Evolutionary conservation across 331 rosid species (phyloP).

Genomic region (Acacia pycnantha): DNA sequence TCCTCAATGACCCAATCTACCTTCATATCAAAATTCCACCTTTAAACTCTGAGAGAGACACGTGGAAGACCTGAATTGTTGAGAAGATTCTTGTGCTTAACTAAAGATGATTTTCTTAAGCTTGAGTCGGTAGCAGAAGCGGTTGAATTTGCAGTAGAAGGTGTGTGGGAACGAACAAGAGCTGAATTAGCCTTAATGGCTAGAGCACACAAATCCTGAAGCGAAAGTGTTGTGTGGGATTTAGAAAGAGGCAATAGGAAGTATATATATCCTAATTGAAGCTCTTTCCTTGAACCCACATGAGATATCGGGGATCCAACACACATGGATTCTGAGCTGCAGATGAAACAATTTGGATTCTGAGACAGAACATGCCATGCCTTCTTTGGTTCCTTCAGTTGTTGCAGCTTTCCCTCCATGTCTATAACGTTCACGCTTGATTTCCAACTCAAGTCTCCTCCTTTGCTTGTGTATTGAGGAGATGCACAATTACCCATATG

Average conservation of each 20-base stretch:
- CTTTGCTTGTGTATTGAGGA: conserved; percentile 25
- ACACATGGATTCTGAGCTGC: conserved; percentile 61
- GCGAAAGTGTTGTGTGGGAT: conserved; percentile 41
- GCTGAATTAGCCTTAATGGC: conserved; percentile 75
- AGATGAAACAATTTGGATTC: conserved; percentile 58
- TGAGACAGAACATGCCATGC: conserved; percentile 51
- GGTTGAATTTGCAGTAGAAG: background rate
- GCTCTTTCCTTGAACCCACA: conserved; percentile 40
- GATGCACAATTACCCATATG: conserved; percentile 71
- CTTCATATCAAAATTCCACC: background rate
- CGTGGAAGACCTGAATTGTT: background rate
- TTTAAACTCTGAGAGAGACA: background rate
- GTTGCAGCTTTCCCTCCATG: conserved; percentile 53
- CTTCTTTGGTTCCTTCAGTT: conserved; percentile 37
- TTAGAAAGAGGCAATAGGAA: conserved; percentile 57
- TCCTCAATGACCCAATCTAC: background rate
- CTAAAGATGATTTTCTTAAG: background rate
- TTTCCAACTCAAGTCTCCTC: conserved; percentile 19
- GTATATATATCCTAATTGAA: conserved; percentile 58
- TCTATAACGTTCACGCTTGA: conserved; percentile 41
- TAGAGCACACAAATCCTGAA: conserved; percentile 51
- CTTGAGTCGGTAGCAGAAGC: background rate
- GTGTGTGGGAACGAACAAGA: conserved; percentile 23
- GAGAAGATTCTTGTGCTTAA: conserved; percentile 18
- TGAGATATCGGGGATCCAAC: conserved; percentile 37